A percentile compares a stretch with the other conserved stretches of the same genome.
These are phyloP conservation scores for Strigomonas oncopelti DNA, from an alignment of 208 protist species.

Conservation along the genomic window DNA sequence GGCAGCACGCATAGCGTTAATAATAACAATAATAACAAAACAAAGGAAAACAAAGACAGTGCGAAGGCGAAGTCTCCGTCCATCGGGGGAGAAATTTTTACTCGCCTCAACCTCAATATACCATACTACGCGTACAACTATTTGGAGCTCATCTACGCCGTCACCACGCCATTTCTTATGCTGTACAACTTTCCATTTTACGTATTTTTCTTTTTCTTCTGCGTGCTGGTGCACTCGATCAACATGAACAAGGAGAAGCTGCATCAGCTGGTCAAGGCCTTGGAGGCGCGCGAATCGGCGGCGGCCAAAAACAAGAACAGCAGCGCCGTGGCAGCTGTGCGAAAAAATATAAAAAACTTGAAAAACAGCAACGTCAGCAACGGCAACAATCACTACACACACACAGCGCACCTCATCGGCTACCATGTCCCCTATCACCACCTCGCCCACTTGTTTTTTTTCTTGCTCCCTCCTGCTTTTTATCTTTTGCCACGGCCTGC, in stretches of 20 bases:
- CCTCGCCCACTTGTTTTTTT: constrained; percentile 8
- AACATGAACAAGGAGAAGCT: constrained; percentile 9
- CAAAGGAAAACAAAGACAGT: background rate
- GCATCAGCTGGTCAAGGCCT: too few relatives aligned
- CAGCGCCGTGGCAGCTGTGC: too few relatives aligned
- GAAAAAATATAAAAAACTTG: too few relatives aligned
- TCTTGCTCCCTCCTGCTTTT: background rate
- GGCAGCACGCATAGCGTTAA: background rate
- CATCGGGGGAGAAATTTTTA: constrained; percentile 37
- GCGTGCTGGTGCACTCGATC: constrained; percentile 42
- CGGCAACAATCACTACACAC: too few relatives aligned
- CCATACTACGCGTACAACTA: constrained; percentile 84
- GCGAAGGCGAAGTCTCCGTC: constrained; percentile 9
- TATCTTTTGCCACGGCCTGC: constrained; percentile 24
- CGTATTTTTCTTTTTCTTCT: constrained; percentile 29
- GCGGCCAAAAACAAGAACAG: too few relatives aligned
- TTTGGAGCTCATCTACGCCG: constrained; percentile 47
- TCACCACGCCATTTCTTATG: constrained; percentile 63
- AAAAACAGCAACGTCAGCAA: too few relatives aligned
- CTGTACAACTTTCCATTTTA: constrained; percentile 61
- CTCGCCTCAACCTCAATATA: constrained; percentile 77
- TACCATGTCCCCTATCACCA: constrained; percentile 37
- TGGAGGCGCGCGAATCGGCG: too few relatives aligned
- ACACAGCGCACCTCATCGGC: constrained; percentile 11
- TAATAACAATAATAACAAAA: background rate